Base-by-base conservation (phyloP, 768 basidiomycete genomes). In the Phylloporus scabripes region DNA sequence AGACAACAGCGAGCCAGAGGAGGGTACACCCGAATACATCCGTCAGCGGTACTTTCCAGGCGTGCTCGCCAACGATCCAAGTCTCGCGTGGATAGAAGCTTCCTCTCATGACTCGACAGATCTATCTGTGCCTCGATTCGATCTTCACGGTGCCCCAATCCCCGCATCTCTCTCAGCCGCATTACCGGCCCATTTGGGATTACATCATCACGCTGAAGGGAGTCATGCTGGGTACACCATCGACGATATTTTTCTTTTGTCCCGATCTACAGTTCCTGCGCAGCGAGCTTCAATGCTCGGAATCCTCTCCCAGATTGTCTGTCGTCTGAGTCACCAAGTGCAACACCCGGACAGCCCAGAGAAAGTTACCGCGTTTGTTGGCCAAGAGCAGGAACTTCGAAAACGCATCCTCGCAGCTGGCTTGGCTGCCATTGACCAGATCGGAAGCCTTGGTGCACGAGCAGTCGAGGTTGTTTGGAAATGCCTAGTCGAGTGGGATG, bases 121-220 rank as follows among this genome's bases (percentile, higher is more conserved):
- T 68, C 4, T 57, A 60, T 43, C 58, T 60, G 12, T 72, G 70
- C 33, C 78, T 77, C 53, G 78, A 78, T 95, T 92, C 60, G 87
- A 94, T 64, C 77, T 94, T 2, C 73, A 77, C 1, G 92, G 92
- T 7, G 72, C 68, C 9, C 78, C 80, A 0, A 83, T 95, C n/a
- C 73, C 87, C 1, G 50, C 70, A 0, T 60, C 72, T 2, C 58
- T 82, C 2, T 78, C 80, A 2, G 64, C 73, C 0, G 73, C 72
- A 1, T 72, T 95, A 3, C 92, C 92, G 2, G 85, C 88, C 0
- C 84, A 92, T 68, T 76, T 92, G 6, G 93, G 93, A 4, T 72
- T 95, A 3, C 92, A 97, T 66, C 93, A 96, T 61, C 93, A 95
- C 61, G 85, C 92, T 0, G 83, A 89, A 48, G 73, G 75, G 5